Percentiles rank a stretch among this genome's conserved stretches.
phyloP scores from a whole-genome alignment of 2,329 filamentous ascomycete genomes.

The Aspergillus intermedius region DNA sequence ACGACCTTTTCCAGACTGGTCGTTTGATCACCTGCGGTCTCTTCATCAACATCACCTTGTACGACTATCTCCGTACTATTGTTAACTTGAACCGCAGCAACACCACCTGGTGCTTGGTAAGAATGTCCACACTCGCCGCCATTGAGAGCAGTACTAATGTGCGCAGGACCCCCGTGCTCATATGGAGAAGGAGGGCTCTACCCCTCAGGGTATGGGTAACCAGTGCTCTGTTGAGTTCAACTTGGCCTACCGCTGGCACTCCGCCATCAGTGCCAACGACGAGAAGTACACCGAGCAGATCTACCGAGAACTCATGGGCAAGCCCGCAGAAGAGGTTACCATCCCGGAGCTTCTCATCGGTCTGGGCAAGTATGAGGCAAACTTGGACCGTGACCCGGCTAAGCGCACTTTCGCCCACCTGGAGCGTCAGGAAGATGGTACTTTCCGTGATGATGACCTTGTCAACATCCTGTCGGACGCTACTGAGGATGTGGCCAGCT shows the following conservation, averaged over 20 bases:
- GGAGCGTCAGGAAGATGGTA: conserved; percentile 58
- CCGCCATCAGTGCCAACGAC: conserved; percentile 66
- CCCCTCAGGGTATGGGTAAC: conserved; percentile 69
- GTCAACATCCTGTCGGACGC: conserved; percentile 61
- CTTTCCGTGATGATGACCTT: conserved; percentile 69
- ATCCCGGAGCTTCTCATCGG: conserved; percentile 56
- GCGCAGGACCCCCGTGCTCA: conserved; percentile 61
- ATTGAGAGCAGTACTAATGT: not conserved
- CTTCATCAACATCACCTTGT: conserved; percentile 71
- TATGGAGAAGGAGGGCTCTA: conserved; percentile 54
- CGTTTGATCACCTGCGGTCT: conserved; percentile 67
- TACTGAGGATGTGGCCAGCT: conserved; percentile 62
- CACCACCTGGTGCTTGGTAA: conserved; percentile 66
- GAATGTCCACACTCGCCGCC: too few species aligned
- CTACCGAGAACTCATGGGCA: conserved; percentile 58
- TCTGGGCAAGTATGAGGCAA: conserved; percentile 56
- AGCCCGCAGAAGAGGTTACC: conserved; percentile 51
- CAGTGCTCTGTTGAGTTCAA: conserved; percentile 86
- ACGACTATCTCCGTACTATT: conserved; percentile 74
- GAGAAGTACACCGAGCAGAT: conserved; percentile 73
- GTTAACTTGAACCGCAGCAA: conserved; percentile 65
- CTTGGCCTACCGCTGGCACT: conserved; percentile 82
- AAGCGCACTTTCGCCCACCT: conserved; percentile 64
- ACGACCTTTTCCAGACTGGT: conserved; percentile 73
- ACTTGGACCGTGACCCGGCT: conserved; percentile 59